Evolutionary conservation across 2,329 filamentous ascomycete genomes (phyloP).

Genomic region (Penicillium sp.): DNA sequence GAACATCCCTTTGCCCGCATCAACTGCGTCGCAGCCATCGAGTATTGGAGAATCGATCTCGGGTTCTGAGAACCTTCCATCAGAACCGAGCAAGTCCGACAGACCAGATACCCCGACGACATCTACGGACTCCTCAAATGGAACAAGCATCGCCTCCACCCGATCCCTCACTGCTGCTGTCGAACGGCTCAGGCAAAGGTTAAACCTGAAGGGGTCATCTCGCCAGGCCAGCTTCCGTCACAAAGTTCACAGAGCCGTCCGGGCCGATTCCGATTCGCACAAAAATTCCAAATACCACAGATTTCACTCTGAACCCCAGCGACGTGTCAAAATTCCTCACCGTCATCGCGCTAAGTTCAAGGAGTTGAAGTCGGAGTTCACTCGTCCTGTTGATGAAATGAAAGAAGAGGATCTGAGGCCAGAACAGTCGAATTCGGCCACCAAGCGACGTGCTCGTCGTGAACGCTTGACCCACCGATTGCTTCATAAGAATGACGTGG

Average conservation of each 20-base stretch:
- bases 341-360: constrained; percentile 6
- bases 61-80: background rate
- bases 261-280: background rate
- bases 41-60: background rate
- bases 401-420: background rate
- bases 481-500: constrained; percentile 6
- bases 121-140: background rate
- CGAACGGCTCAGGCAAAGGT: constrained; percentile 10
- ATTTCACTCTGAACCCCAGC: background rate
- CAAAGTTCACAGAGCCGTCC: background rate
- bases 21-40: background rate
- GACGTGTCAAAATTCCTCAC: constrained; percentile 1
- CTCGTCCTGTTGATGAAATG: background rate
- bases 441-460: constrained; percentile 36
- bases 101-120: background rate
- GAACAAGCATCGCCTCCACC: constrained; percentile 8
- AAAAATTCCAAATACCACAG: background rate
- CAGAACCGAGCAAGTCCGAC: background rate
- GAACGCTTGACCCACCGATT: constrained; percentile 32
- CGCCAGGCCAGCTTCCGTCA: background rate
- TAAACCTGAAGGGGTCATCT: background rate
- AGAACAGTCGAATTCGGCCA: constrained; percentile 35
- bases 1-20: background rate
- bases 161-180: constrained; percentile 15
- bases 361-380: background rate